These are phyloP conservation scores for Lindgomyces ingoldianus DNA, from an alignment of 495 filamentous ascomycete species.

Conservation along the genomic window DNA sequence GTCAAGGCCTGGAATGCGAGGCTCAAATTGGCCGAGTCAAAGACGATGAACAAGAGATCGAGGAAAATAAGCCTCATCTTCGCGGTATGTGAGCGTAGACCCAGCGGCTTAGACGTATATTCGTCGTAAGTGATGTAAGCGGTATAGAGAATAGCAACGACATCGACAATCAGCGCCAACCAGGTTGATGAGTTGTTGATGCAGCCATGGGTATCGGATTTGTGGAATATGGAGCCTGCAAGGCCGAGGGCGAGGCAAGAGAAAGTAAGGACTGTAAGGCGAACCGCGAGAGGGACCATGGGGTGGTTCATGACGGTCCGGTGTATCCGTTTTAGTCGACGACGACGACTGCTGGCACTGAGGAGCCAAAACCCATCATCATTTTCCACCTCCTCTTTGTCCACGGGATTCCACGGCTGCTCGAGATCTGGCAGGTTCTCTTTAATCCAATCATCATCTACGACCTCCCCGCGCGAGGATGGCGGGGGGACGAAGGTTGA, in stretches of 20 bases:
- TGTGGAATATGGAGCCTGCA: constrained; percentile 69
- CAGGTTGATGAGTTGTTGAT: constrained; percentile 71
- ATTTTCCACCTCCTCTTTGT: constrained; percentile 54
- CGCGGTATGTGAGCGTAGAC: constrained; percentile 74
- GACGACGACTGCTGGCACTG: constrained; percentile 47
- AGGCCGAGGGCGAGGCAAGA: constrained; percentile 80
- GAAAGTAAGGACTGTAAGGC: constrained; percentile 78
- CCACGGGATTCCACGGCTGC: constrained; percentile 57
- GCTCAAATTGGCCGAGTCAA: constrained; percentile 87
- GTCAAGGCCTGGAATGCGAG: constrained; percentile 83
- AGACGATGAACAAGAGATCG: constrained; percentile 94
- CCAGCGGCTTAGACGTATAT: constrained; percentile 89
- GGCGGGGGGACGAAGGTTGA: constrained; percentile 50
- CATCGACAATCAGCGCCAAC: constrained; percentile 89
- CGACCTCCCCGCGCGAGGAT: constrained; percentile 47
- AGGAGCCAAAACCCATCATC: constrained; percentile 46
- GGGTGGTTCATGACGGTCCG: constrained; percentile 64
- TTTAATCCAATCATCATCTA: constrained; percentile 61
- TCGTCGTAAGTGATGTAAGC: constrained; percentile 95
- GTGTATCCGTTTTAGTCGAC: constrained; percentile 57
- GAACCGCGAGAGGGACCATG: constrained; percentile 80
- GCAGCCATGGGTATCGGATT: constrained; percentile 49
- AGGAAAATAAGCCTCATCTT: constrained; percentile 87
- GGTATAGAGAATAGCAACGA: constrained; percentile 83
- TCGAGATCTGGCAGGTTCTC: constrained; percentile 58